Base-by-base conservation (phyloP, 164 flowering plant genomes). In the Vitis rotundifolia region DNA sequence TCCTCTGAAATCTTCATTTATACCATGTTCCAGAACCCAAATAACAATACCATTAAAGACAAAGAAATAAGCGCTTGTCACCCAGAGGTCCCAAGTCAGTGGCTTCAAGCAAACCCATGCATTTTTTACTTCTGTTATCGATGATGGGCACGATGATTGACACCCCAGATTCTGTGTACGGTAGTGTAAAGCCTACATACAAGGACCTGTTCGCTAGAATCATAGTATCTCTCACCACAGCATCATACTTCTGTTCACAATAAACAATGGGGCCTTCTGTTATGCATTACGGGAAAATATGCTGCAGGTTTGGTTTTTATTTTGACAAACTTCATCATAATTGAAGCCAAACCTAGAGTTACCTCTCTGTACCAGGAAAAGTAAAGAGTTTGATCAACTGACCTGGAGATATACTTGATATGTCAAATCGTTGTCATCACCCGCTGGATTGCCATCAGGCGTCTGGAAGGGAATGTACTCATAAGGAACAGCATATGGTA, bases 61-160 rank as follows among this genome's bases (percentile, higher is more conserved):
- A 61, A 64, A 79, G 16, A 49, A 5, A 0, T 2, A 3, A 0
- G 15, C 8, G 47, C 5, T 70, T 18, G 77, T 56, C 9, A 76
- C 1, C 82, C 77, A 79, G 3, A 79, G 75, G 44, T 59, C 68
- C 75, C 50, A 64, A 1, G 28, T 70, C 51, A 73, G 48, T 8
- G 79, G 79, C 57, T 70, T 76, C 8, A 76, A 12, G 75, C 76
- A 79, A 53, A 71, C 55, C 82, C 82, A 79, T 7, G 59, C 44
- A 44, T 59, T 62, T 62, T 2, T 49, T 22, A 8, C 29, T 13
- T 7, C 15, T 18, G 3, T 59, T 53, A 28, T 68, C 64, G 52
- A 29, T 55, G 2, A 54, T 8, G 7, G 61, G 18, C 3, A 76
- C 79, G 0, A 79, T 16, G 77, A 79, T 63, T 3, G 70, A 11